These are phyloP conservation scores for Pythium periplocum DNA, from an alignment of 352 stramenopile genomes.

Conservation along the genomic window DNA sequence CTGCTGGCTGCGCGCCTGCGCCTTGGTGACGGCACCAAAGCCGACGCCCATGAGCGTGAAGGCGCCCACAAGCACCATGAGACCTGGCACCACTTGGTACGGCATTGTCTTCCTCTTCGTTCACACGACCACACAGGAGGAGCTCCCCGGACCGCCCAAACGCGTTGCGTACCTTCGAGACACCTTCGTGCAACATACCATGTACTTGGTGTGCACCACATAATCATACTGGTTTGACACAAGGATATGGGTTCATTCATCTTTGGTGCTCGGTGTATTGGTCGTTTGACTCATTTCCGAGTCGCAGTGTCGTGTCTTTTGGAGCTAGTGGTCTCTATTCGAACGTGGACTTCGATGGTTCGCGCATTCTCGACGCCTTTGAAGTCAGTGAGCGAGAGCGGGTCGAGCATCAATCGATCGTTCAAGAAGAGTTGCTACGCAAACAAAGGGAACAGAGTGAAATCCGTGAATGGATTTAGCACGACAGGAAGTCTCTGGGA, in stretches of 20 bases:
- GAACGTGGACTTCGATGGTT: constrained; percentile 41
- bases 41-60: constrained; percentile 79
- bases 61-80: constrained; percentile 67
- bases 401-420: constrained; percentile 40
- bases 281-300: background rate
- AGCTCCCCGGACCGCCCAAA: constrained; percentile 15
- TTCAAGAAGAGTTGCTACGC: constrained; percentile 37
- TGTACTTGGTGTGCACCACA: constrained; percentile 5
- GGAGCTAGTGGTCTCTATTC: background rate
- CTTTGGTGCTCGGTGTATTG: too few species aligned
- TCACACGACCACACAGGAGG: constrained; percentile 1
- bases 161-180: constrained; percentile 3
- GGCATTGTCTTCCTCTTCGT: constrained; percentile 43
- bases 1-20: constrained; percentile 55
- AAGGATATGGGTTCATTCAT: too few species aligned
- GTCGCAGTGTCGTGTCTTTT: background rate
- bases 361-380: constrained; percentile 24
- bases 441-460: background rate
- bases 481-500: too few species aligned
- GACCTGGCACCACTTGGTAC: constrained; percentile 80
- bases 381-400: constrained; percentile 65
- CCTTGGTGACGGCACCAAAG: constrained; percentile 72
- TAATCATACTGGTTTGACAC: background rate
- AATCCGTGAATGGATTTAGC: background rate
- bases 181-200: constrained; percentile 16